Evolutionary conservation across 805 yeast genomes (phyloP), one percentile per base, ranked within the genome.

Genomic region (Henningerozyma blattae): DNA sequence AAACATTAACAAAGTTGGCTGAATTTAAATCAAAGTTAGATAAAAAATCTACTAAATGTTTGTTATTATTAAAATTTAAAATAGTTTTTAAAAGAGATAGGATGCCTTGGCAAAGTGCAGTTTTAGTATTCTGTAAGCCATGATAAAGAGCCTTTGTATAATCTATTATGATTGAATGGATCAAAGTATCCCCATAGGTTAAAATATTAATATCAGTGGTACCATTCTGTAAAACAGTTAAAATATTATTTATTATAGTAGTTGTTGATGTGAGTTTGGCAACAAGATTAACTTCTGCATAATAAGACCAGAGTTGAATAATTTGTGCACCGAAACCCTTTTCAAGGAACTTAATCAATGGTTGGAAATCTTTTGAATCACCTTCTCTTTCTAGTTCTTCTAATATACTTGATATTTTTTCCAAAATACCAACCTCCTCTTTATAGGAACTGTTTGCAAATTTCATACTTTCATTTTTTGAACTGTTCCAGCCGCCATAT

Each of bases 21-120:
- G 77, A 55, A 3, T 75, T 61, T 34, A 84, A 64, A 56, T 87
- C 95, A 48, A 87, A 81, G 29, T 64, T 54, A 13, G 77, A 71
- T 22, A 76, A 49, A 15, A 87, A 69, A 6, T 71, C 76, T 34
- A 71, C 77, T 2, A 75, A 53, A 31, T 70, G 52, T 2, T 62
- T 54, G 1, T 77, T 75, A 18, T 67, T 58, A 30, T 68, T 63
- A 44, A 65, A 75, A 1, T 53, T 41, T 4, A 74, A 65, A 18
- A 79, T 61, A 31, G 69, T 67, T 15, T 58, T 59, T 42, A 89
- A 52, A 8, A 86, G 46, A 28, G 68, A 54, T n/a, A 85, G 51
- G 3, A 69, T 65, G 1, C 91, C 80, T 34, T 70, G 73, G 0
- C 87, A 73, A 1, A 68, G 49, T 1, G 71, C 62, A 0, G 81